Conservation (phyloP, 352 stramenopile species). For the Phytophthora pini region DNA sequence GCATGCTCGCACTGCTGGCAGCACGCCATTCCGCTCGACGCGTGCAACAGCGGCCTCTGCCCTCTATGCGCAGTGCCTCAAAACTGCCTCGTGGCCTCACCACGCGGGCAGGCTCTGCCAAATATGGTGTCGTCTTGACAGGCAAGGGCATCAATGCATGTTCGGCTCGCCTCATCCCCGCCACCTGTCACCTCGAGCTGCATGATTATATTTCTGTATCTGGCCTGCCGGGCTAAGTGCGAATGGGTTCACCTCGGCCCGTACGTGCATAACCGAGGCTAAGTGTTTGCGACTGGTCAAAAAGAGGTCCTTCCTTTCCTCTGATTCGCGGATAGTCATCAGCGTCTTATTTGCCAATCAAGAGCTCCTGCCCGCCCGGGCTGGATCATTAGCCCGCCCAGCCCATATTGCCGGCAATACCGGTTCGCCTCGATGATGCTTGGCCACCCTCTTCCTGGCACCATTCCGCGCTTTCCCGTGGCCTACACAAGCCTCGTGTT, state of each 20-base stretch:
- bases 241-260: conserved; percentile 36
- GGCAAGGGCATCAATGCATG: not conserved
- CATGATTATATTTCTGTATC: conserved; percentile 4
- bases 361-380: conserved; percentile 1
- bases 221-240: conserved; percentile 20
- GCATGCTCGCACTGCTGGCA: conserved; percentile 4
- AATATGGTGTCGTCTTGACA: not conserved
- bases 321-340: conserved; percentile 9
- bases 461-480: conserved; percentile 50
- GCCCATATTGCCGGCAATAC: conserved; percentile 30
- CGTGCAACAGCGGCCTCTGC: conserved; percentile 5
- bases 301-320: not conserved
- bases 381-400: conserved; percentile 17
- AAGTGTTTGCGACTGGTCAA: conserved; percentile 19
- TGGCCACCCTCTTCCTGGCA: conserved; percentile 25
- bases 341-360: conserved; percentile 20
- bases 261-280: conserved; percentile 10
- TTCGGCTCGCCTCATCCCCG: not conserved
- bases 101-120: too few species aligned
- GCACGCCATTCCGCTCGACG: conserved; percentile 21
- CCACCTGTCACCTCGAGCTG: conserved; percentile 14
- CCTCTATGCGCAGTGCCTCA: not conserved
- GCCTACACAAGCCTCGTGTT: conserved; percentile 36
- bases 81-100: not conserved
- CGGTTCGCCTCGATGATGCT: conserved; percentile 25